These are phyloP conservation scores for Dalbergia oliveri DNA, from an alignment of 306 rosid genomes.

Conservation along the genomic window DNA sequence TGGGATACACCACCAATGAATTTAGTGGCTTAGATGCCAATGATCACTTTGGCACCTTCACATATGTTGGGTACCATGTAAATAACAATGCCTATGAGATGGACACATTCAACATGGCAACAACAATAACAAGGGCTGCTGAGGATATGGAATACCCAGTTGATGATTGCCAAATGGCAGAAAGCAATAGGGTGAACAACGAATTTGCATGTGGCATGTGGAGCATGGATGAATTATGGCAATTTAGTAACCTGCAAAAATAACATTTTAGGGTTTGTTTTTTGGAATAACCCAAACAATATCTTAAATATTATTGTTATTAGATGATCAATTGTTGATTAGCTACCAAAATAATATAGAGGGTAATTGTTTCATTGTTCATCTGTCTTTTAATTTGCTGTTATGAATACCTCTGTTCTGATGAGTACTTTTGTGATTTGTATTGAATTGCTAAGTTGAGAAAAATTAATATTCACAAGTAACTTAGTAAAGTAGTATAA, in stretches of 20 bases:
- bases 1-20: slow-evolving; percentile 41
- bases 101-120: slow-evolving; percentile 46
- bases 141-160: slow-evolving; percentile 44
- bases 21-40: slow-evolving; percentile 32
- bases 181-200: slow-evolving; percentile 54
- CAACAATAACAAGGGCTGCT: slow-evolving; percentile 31
- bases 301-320: slow-evolving; percentile 1
- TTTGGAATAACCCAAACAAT: slow-evolving; percentile 41
- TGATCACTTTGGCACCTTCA: slow-evolving; percentile 41
- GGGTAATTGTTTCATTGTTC: slow-evolving; percentile 23
- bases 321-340: slow-evolving; percentile 36
- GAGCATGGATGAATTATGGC: slow-evolving; percentile 68
- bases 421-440: neutral
- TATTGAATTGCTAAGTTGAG: slow-evolving; percentile 4
- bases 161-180: slow-evolving; percentile 52
- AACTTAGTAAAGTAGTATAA: too few relatives aligned
- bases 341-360: slow-evolving; percentile 11
- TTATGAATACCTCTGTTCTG: neutral
- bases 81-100: slow-evolving; percentile 48
- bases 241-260: slow-evolving; percentile 42
- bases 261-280: slow-evolving; percentile 41
- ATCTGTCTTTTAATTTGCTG: neutral
- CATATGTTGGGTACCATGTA: slow-evolving; percentile 41
- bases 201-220: slow-evolving; percentile 56
- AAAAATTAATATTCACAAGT: neutral